Evolutionary conservation across 768 basidiomycete species (phyloP), one percentile per base, ranked within the genome.

Genomic region (Panaeolus papilionaceus): DNA sequence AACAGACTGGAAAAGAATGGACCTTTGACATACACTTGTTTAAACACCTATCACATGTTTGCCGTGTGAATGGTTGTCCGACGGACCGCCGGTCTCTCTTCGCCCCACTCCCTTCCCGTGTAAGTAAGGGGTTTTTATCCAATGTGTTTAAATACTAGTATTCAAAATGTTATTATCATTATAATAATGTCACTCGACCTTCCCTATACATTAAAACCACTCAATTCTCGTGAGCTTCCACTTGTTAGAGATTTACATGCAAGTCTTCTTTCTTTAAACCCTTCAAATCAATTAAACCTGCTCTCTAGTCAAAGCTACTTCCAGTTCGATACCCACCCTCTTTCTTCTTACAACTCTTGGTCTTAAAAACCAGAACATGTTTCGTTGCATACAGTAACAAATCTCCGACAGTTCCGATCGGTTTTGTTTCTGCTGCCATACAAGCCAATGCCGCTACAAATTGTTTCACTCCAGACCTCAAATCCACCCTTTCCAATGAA

Each of bases 311-410:
- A 11, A 71, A 71, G n/a, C 69, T 82, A 11, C 73, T 84, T 6
- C 83, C 83, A 16, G 69, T 84, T 61, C 68, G 64, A 39, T 85
- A 85, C 69, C 81, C 83, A 23, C 69, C 72, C 23, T 78, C 82
- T 4, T 85, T 84, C 71, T 84, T 84, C 70, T 76, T 82, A 16
- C 83, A 86, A 49, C 81, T 86, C 65, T 79, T 84, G 39, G 68
- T 84, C 28, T 76, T 82, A n/a, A 76, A 81, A 8, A 73, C 74
- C 37, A 77, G 82, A 6, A 69, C 79, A 28, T 84, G 84, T 72
- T 78, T 85, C 65, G 74, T 85, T 38, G 84, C 84, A 1, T 77
- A 78, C 68, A 72, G 70, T 11, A 71, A 69, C 16, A 63, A 72
- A 8, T 65, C 75, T 38, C 79, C 78, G 18, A 63, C 64, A 18